A percentile compares a stretch with the other conserved stretches of the same genome.
phyloP scores from a whole-genome alignment of 495 filamentous ascomycete genomes.

The Bacidia gigantensis region DNA sequence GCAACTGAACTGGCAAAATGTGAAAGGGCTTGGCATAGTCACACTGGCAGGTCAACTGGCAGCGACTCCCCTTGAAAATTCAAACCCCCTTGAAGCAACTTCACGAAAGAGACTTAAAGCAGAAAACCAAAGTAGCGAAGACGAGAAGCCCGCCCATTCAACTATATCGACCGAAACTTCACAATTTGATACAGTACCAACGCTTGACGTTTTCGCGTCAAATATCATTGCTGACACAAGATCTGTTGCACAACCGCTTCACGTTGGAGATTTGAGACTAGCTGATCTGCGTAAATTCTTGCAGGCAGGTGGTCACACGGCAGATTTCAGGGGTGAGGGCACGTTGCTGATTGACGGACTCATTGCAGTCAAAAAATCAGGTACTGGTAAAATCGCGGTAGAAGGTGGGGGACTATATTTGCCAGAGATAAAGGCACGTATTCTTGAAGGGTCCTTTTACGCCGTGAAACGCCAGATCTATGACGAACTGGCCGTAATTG shows the following conservation, averaged over 20 bases:
- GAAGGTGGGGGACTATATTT: slow-evolving; percentile 54
- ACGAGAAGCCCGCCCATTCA: slow-evolving; percentile 17
- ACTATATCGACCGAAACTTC: slow-evolving; percentile 19
- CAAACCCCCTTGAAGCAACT: slow-evolving; percentile 26
- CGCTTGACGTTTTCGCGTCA: slow-evolving; percentile 65
- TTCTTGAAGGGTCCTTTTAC: slow-evolving; percentile 47
- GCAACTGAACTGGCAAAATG: slow-evolving; percentile 85
- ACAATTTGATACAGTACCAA: slow-evolving; percentile 31
- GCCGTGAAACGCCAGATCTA: slow-evolving; percentile 72
- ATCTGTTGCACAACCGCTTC: slow-evolving; percentile 72
- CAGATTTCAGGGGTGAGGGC: slow-evolving; percentile 89
- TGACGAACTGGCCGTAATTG: slow-evolving; percentile 67
- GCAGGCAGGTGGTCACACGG: slow-evolving; percentile 66
- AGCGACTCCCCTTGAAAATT: slow-evolving; percentile 23
- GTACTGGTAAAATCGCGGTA: slow-evolving; percentile 75
- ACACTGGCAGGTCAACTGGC: slow-evolving; percentile 59
- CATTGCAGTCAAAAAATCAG: slow-evolving; percentile 79
- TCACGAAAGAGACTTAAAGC: slow-evolving; percentile 54
- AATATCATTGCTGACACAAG: slow-evolving; percentile 62
- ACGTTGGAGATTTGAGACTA: slow-evolving; percentile 85
- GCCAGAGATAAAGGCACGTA: slow-evolving; percentile 27
- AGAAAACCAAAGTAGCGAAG: slow-evolving; percentile 29
- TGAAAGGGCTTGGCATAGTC: slow-evolving; percentile 76
- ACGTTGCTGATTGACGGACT: slow-evolving; percentile 76
- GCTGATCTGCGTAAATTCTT: slow-evolving; percentile 79